These are phyloP conservation scores for Hansenula anomala DNA, from an alignment of 1,139 yeast genomes.

Conservation along the genomic window DNA sequence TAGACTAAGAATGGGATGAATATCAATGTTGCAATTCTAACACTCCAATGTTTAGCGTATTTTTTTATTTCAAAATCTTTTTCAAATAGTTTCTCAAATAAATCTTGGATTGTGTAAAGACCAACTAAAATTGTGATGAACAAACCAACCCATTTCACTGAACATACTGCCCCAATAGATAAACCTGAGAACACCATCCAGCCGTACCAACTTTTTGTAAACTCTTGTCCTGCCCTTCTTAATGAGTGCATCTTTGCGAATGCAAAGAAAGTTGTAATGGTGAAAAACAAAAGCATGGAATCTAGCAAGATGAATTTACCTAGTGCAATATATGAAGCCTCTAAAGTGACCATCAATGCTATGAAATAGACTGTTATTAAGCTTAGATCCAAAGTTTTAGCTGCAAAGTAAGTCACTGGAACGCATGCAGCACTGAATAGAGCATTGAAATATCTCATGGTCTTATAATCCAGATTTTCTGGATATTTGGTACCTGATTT, in stretches of 20 bases:
- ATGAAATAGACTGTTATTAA: conserved; percentile 48
- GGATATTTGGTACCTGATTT: conserved; percentile 60
- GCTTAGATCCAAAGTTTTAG: conserved; percentile 41
- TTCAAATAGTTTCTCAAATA: conserved; percentile 58
- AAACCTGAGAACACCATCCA: conserved; percentile 72
- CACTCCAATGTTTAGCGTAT: conserved; percentile 65
- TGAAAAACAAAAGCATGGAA: conserved; percentile 68
- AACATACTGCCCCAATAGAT: conserved; percentile 86
- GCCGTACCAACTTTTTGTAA: conserved; percentile 39
- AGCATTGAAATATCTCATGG: conserved; percentile 67
- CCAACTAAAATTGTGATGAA: conserved; percentile 85
- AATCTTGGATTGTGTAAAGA: conserved; percentile 72
- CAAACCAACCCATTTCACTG: conserved; percentile 95
- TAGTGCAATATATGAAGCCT: conserved; percentile 59
- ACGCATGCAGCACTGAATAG: conserved; percentile 56
- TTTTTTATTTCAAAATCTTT: conserved; percentile 31
- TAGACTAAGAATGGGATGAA: conserved; percentile 72
- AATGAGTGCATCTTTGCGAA: conserved; percentile 49
- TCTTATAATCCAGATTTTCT: conserved; percentile 43
- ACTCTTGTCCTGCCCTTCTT: conserved; percentile 32
- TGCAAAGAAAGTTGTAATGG: conserved; percentile 56
- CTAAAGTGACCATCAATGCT: conserved; percentile 56
- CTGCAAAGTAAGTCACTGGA: conserved; percentile 62
- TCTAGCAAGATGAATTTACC: conserved; percentile 71
- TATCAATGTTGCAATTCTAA: conserved; percentile 64